Base-by-base conservation (phyloP, 2,329 filamentous ascomycete genomes). In the Cladosporium oxysporum region DNA sequence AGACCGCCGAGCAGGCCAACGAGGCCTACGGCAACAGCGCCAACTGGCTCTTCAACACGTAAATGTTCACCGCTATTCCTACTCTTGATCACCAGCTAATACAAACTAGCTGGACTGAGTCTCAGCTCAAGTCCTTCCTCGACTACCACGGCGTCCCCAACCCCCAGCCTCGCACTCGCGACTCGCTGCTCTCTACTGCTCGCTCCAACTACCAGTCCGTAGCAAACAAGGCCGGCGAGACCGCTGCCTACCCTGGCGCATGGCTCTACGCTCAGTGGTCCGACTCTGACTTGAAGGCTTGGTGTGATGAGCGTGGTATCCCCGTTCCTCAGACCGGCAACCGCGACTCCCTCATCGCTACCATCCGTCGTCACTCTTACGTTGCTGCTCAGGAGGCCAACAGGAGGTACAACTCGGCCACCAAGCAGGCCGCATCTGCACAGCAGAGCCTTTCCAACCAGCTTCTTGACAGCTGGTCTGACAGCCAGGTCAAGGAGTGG, bases 261-360 rank as follows among this genome's bases (percentile, higher is more conserved):
- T 98, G 95, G 95, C 83, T 98, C 52, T 99, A 97, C 76, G 85
- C 89, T 67, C 84, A 90, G 8, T 99, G 95, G 95, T 90, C 91
- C 62, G 91, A 97, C 70, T 97, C 93, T 70, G 94, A 97, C 59
- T 82, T 97, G 69, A 98, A 98, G 84, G 86, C 91, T 71, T 99
- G 91, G 90, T 89, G 97, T 57, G 95, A 98, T 74, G 89, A 90
- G 71, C 88, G 92, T 71, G 95, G 95, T 61, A 88, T 94, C 79
- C 90, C 92, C 14, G 91, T 87, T 64, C 94, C 95, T 67, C 94
- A 98, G 78, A 91, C 92, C 33, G 87, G 87, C 58, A 89, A 83
- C 67, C 92, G 95, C 67, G 93, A 98, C 80, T 92, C 92, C 79
- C 84, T 98, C 61, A 89, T 99, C 76, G 92, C 95, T 59, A 85